Conservation (phyloP, 805 yeast genomes). For the Jamesozyma hellenica region DNA sequence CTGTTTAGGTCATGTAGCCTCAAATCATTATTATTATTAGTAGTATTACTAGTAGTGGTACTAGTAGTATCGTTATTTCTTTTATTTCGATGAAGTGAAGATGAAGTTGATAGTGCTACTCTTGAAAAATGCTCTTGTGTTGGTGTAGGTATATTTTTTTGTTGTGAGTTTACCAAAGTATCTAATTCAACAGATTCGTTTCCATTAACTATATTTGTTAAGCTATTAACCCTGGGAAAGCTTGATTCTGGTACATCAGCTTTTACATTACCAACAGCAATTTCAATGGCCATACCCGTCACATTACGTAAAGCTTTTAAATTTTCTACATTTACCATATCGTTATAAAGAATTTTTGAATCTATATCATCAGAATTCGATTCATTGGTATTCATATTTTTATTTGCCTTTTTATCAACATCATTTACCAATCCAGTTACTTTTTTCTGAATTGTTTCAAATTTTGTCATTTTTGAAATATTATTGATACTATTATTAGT, state of each 20-base stretch:
- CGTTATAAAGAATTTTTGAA: slow-evolving; percentile 19
- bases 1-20: slow-evolving; percentile 3
- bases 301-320: slow-evolving; percentile 69
- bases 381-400: slow-evolving; percentile 1
- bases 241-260: not conserved
- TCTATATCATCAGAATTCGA: slow-evolving; percentile 17
- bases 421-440: slow-evolving; percentile 8
- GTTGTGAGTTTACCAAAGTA: too few species aligned
- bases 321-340: slow-evolving; percentile 69
- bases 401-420: not conserved
- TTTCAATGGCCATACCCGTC: slow-evolving; percentile 69
- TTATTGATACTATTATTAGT: not conserved
- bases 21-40: not conserved
- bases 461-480: not conserved
- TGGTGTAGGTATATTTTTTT: too few species aligned
- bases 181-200: not conserved
- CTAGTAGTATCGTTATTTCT: too few species aligned
- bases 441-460: slow-evolving; percentile 12
- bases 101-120: too few species aligned
- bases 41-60: too few species aligned
- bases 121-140: too few species aligned
- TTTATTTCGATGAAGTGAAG: too few species aligned
- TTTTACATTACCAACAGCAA: slow-evolving; percentile 61
- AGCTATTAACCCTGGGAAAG: not conserved
- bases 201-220: not conserved